Evolutionary conservation across 371 early-diverging fungal genomes (phyloP), one percentile per base, ranked within the genome.

Genomic region (Funneliformis caledonium): DNA sequence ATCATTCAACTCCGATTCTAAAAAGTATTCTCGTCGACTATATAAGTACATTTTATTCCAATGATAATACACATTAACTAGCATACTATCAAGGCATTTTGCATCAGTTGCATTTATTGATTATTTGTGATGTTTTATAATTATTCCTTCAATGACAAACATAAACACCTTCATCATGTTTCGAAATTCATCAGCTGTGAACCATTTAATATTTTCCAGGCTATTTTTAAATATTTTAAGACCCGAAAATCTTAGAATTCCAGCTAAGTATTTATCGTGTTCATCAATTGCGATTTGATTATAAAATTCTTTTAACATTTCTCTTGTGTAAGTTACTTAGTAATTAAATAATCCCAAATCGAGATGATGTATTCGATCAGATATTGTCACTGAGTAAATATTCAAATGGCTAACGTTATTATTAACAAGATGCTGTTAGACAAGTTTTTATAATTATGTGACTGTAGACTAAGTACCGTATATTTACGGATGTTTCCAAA

Each of bases 111-210:
- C 5, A n/a, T n/a, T n/a, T n/a, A n/a, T 45, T 45, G 16, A 19
- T 19, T 19, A 19, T 43, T 45, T 69, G 42, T 37, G 12, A 37
- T 69, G n/a, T n/a, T 69, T 69, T 43, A 69, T 69, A 16, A 69
- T 45, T 19, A 69, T 11, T n/a, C 69, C n/a, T n/a, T n/a, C n/a
- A n/a, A n/a, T n/a, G n/a, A n/a, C n/a, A n/a, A n/a, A n/a, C n/a
- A n/a, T n/a, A 43, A 69, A 69, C 7, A 69, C 45, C 14, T 69
- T 69, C 22, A 69, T 69, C 69, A 69, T 69, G 43, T 69, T 69
- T 16, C 3, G 1, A 7, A 42, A 69, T 69, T 69, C 45, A 69
- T 45, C 10, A 42, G 47, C 69, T 16, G 45, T 69, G 43, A 69
- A 43, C 0, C n/a, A 2, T 37, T 69, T 69, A 19, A 69, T 69